Evolutionary conservation across 1,139 yeast species (phyloP).

Genomic region (Hyphopichia wangnamkhiaoensis): DNA sequence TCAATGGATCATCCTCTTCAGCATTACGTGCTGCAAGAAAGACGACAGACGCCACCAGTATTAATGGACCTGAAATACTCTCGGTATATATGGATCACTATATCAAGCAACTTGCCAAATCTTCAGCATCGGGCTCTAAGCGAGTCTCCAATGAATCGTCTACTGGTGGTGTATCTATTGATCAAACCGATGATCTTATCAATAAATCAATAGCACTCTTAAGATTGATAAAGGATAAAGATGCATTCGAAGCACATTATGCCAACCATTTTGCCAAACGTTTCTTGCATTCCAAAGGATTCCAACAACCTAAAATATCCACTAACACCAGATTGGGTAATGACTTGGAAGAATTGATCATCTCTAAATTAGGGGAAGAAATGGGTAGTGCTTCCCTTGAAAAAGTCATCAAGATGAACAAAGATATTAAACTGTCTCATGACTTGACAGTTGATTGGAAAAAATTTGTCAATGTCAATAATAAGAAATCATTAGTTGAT

Average conservation of each 20-base stretch:
- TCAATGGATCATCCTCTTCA: conserved; percentile 39
- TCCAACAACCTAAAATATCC: conserved; percentile 6
- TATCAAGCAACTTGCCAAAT: conserved; percentile 60
- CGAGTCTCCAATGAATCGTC: conserved; percentile 6
- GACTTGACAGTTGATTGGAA: conserved; percentile 61
- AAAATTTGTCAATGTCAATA: conserved; percentile 19
- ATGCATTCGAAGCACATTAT: conserved; percentile 81
- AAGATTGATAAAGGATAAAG: conserved; percentile 76
- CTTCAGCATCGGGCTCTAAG: conserved; percentile 16
- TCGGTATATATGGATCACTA: conserved; percentile 75
- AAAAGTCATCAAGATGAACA: conserved; percentile 85
- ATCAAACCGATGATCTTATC: conserved; percentile 56
- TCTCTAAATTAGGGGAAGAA: conserved; percentile 72
- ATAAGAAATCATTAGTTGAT: conserved; percentile 21
- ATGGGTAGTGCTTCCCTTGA: conserved; percentile 80
- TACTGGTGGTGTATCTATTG: conserved; percentile 38
- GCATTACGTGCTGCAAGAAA: conserved; percentile 11
- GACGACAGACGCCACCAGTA: conserved; percentile 28
- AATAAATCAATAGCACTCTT: conserved; percentile 62
- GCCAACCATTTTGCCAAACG: conserved; percentile 90
- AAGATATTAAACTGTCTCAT: conserved; percentile 70
- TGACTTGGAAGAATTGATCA: conserved; percentile 71
- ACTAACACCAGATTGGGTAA: conserved; percentile 30
- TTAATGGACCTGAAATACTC: conserved; percentile 68
- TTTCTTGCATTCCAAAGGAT: conserved; percentile 54